Evolutionary conservation across 805 yeast species (phyloP).

Genomic region (Lachancea kluyveri): DNA sequence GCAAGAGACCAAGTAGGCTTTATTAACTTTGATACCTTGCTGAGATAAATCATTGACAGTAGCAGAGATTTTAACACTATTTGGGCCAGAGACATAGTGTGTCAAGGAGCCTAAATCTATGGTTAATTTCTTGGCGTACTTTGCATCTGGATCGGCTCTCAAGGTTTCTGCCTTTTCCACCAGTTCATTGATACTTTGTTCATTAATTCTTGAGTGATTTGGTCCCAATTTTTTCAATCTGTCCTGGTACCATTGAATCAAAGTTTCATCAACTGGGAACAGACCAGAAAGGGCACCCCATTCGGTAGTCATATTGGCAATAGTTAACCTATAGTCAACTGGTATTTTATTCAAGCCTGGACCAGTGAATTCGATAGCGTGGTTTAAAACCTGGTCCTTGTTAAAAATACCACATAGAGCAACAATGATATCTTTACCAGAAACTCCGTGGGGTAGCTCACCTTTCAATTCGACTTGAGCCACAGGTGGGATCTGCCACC

Average conservation of each 20-base stretch:
- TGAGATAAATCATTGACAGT: slow-evolving; percentile 68
- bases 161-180: slow-evolving; percentile 11
- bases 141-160: slow-evolving; percentile 68
- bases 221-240: slow-evolving; percentile 47
- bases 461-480: slow-evolving; percentile 88
- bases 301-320: slow-evolving; percentile 97
- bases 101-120: slow-evolving; percentile 76
- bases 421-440: slow-evolving; percentile 96
- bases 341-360: slow-evolving; percentile 65
- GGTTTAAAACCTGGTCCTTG: slow-evolving; percentile 87
- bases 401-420: slow-evolving; percentile 92
- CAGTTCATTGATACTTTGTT: slow-evolving; percentile 43
- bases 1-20: slow-evolving; percentile 97
- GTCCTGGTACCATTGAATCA: slow-evolving; percentile 70
- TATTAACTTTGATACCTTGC: slow-evolving; percentile 72
- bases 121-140: slow-evolving; percentile 80
- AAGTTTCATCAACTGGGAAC: slow-evolving; percentile 87
- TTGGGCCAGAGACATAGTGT: slow-evolving; percentile 93
- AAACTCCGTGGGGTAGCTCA: slow-evolving; percentile 72
- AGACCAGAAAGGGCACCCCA: slow-evolving; percentile 98
- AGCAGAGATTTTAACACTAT: slow-evolving; percentile 87
- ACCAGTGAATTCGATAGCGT: slow-evolving; percentile 90
- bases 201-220: slow-evolving; percentile 80
- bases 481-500: slow-evolving; percentile 99
- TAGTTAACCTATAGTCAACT: slow-evolving; percentile 81